Evolutionary conservation across 1,139 yeast genomes (phyloP).

Genomic region (Saccharomyces pastorianus): DNA sequence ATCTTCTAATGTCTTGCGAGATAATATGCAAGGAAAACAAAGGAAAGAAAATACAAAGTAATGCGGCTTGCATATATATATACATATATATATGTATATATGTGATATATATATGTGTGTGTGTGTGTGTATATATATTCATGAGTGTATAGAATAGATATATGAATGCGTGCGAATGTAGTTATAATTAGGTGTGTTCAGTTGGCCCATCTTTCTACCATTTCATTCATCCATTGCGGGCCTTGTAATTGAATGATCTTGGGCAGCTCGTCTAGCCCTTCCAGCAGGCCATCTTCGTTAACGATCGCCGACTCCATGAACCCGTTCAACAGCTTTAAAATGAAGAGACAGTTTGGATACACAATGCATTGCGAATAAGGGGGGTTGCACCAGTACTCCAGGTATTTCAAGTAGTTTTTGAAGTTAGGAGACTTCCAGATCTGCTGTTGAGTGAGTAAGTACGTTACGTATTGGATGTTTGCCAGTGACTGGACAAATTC

Average conservation of each 20-base stretch:
- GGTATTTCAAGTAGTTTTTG: slow-evolving; percentile 51
- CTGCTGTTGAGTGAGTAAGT: slow-evolving; percentile 41
- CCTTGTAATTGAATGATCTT: slow-evolving; percentile 49
- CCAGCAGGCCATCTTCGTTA: slow-evolving; percentile 26
- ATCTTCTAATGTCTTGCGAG: neutral
- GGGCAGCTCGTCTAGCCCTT: slow-evolving; percentile 44
- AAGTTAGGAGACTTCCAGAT: slow-evolving; percentile 42
- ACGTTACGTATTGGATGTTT: slow-evolving; percentile 61
- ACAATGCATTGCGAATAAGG: slow-evolving; percentile 59
- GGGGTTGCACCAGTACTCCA: slow-evolving; percentile 63
- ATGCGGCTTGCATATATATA: neutral
- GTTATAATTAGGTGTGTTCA: slow-evolving; percentile 4
- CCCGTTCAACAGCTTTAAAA: slow-evolving; percentile 46
- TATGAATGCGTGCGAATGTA: neutral
- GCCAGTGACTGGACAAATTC: slow-evolving; percentile 76
- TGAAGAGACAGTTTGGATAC: slow-evolving; percentile 63
- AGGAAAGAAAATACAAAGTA: neutral
- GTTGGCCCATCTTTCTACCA: slow-evolving; percentile 62
- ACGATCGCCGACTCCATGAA: slow-evolving; percentile 25
- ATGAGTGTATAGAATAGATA: neutral
- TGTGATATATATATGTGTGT: neutral
- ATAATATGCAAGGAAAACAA: neutral
- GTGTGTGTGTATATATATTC: neutral
- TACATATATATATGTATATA: neutral
- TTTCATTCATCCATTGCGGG: slow-evolving; percentile 61